Evolutionary conservation across 1,284 basidiomycete genomes (phyloP), one percentile per base, ranked within the genome.

Genomic region (Malassezia sp.): DNA sequence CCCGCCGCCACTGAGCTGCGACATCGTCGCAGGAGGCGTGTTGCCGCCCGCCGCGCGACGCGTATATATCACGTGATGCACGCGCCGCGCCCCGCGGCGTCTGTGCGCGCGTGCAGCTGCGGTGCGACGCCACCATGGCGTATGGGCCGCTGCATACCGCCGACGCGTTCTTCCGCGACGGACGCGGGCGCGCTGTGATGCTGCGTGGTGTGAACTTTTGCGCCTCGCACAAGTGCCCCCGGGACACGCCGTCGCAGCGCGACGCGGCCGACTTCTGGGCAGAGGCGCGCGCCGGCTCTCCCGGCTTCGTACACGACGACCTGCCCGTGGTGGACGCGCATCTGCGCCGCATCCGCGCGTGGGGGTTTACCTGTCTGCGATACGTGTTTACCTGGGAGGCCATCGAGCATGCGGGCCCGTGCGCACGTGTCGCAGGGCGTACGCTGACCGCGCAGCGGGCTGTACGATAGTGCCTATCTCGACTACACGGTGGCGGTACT

Each of bases 361-460:
- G 90, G 90, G 91, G 91, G 0, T 96, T 88, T 74, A 96, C 93
- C 70, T 76, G 84, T 71, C 72, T 96, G n/a, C 75, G 91, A 42
- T 95, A 85, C 67, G 83, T 89, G 20, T 79, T 95, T 34, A 84
- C 85, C 0, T 97, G 91, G 91, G 91, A 97, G 69, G 79, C 86
- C 1, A 71, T 96, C 20, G 91, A 96, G 71, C 89, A 90, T 70
- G 79, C 78, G 48, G 90, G 89, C 63, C 91, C 91, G 81, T 84
- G n/a, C n/a, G n/a, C n/a, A n/a, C n/a, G n/a, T n/a, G n/a, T n/a
- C n/a, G n/a, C n/a, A n/a, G n/a, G n/a, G n/a, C n/a, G n/a, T n/a
- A n/a, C n/a, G n/a, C n/a, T n/a, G n/a, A n/a, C n/a, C n/a, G n/a
- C n/a, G n/a, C n/a, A n/a, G n/a, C n/a, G n/a, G 87, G 27, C 81